Percentiles rank a stretch among this genome's conserved stretches.
Evolutionary conservation across 139 green algal species (phyloP).

Genomic region (Closterium sp.): DNA sequence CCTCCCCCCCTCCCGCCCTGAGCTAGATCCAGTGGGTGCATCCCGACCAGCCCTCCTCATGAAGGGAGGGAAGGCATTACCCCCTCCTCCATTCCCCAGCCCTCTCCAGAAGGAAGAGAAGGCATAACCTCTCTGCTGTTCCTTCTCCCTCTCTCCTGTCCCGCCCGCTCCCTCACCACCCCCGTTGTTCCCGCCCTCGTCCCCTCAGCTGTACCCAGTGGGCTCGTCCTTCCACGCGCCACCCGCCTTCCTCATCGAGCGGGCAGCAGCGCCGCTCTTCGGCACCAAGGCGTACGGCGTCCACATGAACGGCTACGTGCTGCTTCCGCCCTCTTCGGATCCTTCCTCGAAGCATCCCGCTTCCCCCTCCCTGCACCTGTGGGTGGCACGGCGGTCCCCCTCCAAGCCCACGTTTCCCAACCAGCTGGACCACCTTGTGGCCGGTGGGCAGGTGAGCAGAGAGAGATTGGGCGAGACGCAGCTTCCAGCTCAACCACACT

Average conservation of each 20-base stretch:
- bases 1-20: too few relatives aligned
- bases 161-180: neutral
- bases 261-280: slow-evolving; percentile 80
- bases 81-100: too few relatives aligned
- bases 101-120: too few relatives aligned
- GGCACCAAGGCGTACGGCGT: slow-evolving; percentile 84
- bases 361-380: slow-evolving; percentile 63
- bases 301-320: slow-evolving; percentile 87
- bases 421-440: slow-evolving; percentile 93
- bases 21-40: too few relatives aligned
- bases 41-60: too few relatives aligned
- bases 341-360: too few relatives aligned
- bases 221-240: slow-evolving; percentile 59
- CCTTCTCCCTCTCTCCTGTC: slow-evolving; percentile 5
- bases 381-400: slow-evolving; percentile 75
- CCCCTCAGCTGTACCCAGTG: slow-evolving; percentile 85
- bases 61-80: too few relatives aligned
- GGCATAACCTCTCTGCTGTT: too few relatives aligned
- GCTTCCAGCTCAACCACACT: too few relatives aligned
- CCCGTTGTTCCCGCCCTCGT: slow-evolving; percentile 64
- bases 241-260: slow-evolving; percentile 78
- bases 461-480: too few relatives aligned
- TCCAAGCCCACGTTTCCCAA: slow-evolving; percentile 88
- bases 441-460: slow-evolving; percentile 67
- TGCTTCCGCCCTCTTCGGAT: neutral